Base-by-base conservation (phyloP, 1,284 basidiomycete species). In the Cryptococcus depauperatus region DNA sequence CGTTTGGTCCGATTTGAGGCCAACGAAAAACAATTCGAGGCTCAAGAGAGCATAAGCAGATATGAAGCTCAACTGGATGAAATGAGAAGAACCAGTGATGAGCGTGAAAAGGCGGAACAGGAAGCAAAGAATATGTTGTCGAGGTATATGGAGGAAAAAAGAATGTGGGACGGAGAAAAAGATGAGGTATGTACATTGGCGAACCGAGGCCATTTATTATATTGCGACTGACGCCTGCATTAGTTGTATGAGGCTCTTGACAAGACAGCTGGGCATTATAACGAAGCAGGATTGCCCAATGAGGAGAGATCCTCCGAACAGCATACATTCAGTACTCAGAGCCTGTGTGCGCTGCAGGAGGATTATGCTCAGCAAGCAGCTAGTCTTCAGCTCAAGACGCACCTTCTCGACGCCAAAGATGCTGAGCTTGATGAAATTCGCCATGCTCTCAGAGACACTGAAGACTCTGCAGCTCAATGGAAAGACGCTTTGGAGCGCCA, bases 1-100 rank as follows among this genome's bases (percentile, higher is more conserved):
- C 23, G 43, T 16, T 42, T 57, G 19, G 40, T 46, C n/a, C 35
- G 47, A 13, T 62, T 48, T 32, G 55, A 56, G 34, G 41, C 35
- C 19, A 56, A 62, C 38, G 60, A 59, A 43, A 47, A 26, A 26
- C 37, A 38, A 5, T 47, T 53, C 25, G 28, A 39, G 18, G 37
- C 48, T 19, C 37, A 54, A 23, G 44, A 35, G 16, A 41, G 53
- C 27, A 44, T 57, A 14, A 21, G 27, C 10, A 37, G 47, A 14
- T 34, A 51, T 18, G 44, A 37, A 27, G 48, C 41, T 26, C 47
- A 54, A 13, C n/a, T 52, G 13, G 48, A 49, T 39, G 51, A 58
- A 37, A 11, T 50, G 39, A 49, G 46, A 18, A 42, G 50, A 16
- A 37, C 32, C 19, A 26, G 19, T 14, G 47, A 39, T 13, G 51